Evolutionary conservation across 2,329 filamentous ascomycete species (phyloP).

Genomic region (Aspergillus neotritici): DNA sequence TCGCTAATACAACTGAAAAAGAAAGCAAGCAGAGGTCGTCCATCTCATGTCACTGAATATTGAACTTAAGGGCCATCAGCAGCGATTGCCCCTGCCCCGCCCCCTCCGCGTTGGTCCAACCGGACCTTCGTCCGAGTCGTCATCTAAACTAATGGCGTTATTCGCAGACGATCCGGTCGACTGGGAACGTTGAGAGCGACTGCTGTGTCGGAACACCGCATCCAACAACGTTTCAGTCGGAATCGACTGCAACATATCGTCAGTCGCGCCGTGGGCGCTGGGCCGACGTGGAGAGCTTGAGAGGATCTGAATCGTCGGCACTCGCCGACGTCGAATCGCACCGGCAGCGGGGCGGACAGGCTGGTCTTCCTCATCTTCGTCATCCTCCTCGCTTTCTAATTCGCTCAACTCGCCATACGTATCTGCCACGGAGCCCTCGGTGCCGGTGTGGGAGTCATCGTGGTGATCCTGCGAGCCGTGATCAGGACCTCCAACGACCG

Average conservation of each 20-base stretch:
- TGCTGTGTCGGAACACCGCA: neutral
- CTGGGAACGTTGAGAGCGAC: neutral
- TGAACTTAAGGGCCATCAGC: too few species aligned
- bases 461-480: conserved; percentile 10
- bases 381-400: conserved; percentile 13
- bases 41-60: too few species aligned
- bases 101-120: conserved; percentile 19
- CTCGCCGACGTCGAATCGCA: conserved; percentile 12
- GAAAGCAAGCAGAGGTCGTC: too few species aligned
- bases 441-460: conserved; percentile 14
- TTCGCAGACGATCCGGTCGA: conserved; percentile 15
- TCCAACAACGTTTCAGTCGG: too few species aligned
- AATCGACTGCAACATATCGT: too few species aligned
- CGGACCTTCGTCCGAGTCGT: conserved; percentile 27
- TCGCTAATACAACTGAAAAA: too few species aligned
- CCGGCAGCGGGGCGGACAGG: conserved; percentile 15
- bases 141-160: conserved; percentile 23
- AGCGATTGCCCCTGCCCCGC: conserved; percentile 13
- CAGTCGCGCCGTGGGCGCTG: too few species aligned
- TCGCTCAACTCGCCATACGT: conserved; percentile 3
- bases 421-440: conserved; percentile 13
- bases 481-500: conserved; percentile 24
- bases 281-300: conserved; percentile 7
- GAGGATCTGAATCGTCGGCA: conserved; percentile 6
- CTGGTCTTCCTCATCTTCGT: conserved; percentile 15